Conservation (phyloP, 2,329 filamentous ascomycete genomes). For the Phymatotrichopsis omnivora region DNA sequence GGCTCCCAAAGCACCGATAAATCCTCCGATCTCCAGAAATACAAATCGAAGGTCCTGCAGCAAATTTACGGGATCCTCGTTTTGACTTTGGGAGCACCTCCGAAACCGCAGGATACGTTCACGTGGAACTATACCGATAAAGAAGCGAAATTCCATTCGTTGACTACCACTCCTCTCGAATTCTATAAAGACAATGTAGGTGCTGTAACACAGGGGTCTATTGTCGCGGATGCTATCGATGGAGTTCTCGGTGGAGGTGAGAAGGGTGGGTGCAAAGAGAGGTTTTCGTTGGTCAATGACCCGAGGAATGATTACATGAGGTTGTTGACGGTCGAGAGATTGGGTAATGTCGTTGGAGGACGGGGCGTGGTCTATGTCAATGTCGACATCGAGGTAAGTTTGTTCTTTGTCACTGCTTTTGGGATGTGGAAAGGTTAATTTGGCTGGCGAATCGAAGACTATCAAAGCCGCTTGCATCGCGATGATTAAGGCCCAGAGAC, state of each 20-base stretch:
- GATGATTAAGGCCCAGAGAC: conserved; percentile 68
- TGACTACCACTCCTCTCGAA: conserved; percentile 54
- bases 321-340: conserved; percentile 63
- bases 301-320: conserved; percentile 65
- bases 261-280: conserved; percentile 51
- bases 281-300: conserved; percentile 78
- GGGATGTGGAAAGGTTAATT: background rate
- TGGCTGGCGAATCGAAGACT: conserved; percentile 33
- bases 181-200: conserved; percentile 53
- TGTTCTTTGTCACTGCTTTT: background rate
- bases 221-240: conserved; percentile 8
- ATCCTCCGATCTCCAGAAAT: conserved; percentile 48
- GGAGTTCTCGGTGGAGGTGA: conserved; percentile 46
- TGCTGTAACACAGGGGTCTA: conserved; percentile 8
- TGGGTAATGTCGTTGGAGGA: conserved; percentile 74
- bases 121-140: conserved; percentile 71
- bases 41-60: conserved; percentile 54
- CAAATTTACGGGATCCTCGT: conserved; percentile 76
- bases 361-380: conserved; percentile 72
- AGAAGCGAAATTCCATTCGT: conserved; percentile 51
- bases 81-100: conserved; percentile 69
- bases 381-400: conserved; percentile 52
- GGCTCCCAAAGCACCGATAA: conserved; percentile 8
- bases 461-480: conserved; percentile 65
- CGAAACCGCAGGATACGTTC: conserved; percentile 57